Evolutionary conservation across 2,329 filamentous ascomycete genomes (phyloP).

Genomic region (Epichloe brachyelytri): DNA sequence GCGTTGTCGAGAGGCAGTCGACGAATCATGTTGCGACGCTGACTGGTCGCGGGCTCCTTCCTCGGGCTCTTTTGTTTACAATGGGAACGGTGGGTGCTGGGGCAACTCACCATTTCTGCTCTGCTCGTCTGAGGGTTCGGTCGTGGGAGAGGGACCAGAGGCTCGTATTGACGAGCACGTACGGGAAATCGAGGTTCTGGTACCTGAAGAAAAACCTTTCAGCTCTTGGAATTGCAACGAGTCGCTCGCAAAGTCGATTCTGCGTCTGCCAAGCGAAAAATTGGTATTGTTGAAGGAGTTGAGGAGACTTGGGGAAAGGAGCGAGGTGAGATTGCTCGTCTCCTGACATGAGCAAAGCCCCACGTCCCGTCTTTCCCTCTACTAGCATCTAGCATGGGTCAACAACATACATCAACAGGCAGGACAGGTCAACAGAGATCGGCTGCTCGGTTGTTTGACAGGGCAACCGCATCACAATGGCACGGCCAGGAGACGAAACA

Average conservation of each 20-base stretch:
- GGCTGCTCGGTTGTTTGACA: background rate
- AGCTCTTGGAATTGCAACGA: background rate
- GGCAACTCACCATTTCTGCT: slow-evolving; percentile 7
- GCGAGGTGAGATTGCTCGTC: slow-evolving; percentile 1
- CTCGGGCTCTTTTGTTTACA: slow-evolving; percentile 7
- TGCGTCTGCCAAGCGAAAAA: background rate
- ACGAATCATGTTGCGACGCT: slow-evolving; percentile 6
- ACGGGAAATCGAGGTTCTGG: background rate
- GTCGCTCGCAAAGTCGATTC: background rate
- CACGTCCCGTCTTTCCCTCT: background rate
- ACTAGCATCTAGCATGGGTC: background rate
- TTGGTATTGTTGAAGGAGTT: background rate
- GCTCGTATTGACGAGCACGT: background rate
- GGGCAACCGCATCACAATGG: background rate
- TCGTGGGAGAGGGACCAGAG: background rate
- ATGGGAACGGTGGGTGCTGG: slow-evolving; percentile 3
- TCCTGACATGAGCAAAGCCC: slow-evolving; percentile 1
- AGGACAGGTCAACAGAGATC: background rate
- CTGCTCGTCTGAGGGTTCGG: background rate
- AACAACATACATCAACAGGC: background rate
- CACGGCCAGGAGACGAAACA: background rate
- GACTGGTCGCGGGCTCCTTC: slow-evolving; percentile 4
- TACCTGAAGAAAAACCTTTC: background rate
- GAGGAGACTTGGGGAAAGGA: background rate
- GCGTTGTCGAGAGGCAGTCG: background rate